These are phyloP conservation scores for Penicillium sp. DNA, from an alignment of 2,329 filamentous ascomycete species.

Conservation along the genomic window DNA sequence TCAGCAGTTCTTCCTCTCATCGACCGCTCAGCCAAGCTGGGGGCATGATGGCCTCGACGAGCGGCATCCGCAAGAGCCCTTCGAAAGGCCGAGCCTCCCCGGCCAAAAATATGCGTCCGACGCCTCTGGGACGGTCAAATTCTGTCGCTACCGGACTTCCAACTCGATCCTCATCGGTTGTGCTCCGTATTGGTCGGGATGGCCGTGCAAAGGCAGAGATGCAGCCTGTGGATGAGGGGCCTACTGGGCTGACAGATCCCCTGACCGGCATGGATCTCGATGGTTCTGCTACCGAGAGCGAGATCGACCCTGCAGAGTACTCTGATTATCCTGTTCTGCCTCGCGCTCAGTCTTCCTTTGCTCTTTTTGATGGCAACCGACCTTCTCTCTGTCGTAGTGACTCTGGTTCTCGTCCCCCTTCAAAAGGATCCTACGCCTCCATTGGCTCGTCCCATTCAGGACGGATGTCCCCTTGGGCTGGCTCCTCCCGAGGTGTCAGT, in stretches of 20 bases:
- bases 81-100: slow-evolving; percentile 44
- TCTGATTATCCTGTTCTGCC: slow-evolving; percentile 37
- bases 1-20: slow-evolving; percentile 26
- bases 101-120: slow-evolving; percentile 34
- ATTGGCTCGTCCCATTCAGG: slow-evolving; percentile 41
- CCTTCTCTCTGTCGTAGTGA: slow-evolving; percentile 32
- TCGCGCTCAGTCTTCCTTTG: slow-evolving; percentile 40
- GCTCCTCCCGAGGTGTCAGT: slow-evolving; percentile 27
- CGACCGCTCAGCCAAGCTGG: slow-evolving; percentile 29
- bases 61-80: slow-evolving; percentile 39
- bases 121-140: slow-evolving; percentile 30
- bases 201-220: slow-evolving; percentile 47
- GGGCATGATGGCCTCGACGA: slow-evolving; percentile 32
- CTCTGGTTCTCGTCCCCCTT: slow-evolving; percentile 38
- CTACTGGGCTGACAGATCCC: slow-evolving; percentile 34
- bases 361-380: slow-evolving; percentile 33
- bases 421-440: slow-evolving; percentile 44
- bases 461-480: slow-evolving; percentile 40
- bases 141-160: slow-evolving; percentile 31
- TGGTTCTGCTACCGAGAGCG: slow-evolving; percentile 43
- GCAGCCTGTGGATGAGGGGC: slow-evolving; percentile 32
- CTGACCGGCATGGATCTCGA: slow-evolving; percentile 40
- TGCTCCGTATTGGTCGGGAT: slow-evolving; percentile 47
- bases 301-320: slow-evolving; percentile 40
- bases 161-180: slow-evolving; percentile 40